phyloP scores from a whole-genome alignment of 2,329 filamentous ascomycete species.

The Trichoderma polysporum region DNA sequence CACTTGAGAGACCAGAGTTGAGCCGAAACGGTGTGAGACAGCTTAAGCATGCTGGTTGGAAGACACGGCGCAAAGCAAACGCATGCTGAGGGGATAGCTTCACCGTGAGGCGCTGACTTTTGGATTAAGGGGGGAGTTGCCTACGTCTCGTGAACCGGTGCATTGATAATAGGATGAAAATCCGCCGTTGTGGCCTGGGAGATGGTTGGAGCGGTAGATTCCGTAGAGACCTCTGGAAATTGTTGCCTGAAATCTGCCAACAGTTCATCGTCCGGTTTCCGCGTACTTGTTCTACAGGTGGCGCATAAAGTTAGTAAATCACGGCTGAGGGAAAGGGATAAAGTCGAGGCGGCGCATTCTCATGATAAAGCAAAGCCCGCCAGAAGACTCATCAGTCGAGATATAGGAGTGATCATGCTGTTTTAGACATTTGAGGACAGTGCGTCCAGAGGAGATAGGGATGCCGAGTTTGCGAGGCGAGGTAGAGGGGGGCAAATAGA shows the following conservation, averaged over 20 bases:
- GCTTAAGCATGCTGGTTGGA: background rate
- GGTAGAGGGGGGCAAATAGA: background rate
- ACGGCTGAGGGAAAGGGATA: background rate
- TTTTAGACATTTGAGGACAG: background rate
- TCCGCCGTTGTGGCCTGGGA: conserved; percentile 34
- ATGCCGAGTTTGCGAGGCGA: background rate
- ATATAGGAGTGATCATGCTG: background rate
- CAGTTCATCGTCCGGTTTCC: conserved; percentile 81
- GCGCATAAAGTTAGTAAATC: background rate
- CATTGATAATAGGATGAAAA: conserved; percentile 24
- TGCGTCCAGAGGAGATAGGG: background rate
- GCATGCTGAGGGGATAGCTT: background rate
- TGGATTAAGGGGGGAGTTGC: background rate
- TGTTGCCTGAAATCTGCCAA: conserved; percentile 78
- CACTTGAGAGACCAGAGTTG: background rate
- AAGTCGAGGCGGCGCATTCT: background rate
- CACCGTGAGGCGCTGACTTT: background rate
- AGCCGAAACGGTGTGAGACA: background rate
- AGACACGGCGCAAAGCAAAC: background rate
- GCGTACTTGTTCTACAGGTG: conserved; percentile 64
- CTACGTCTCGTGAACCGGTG: conserved; percentile 32
- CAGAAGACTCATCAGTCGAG: background rate
- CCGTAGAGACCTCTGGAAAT: conserved; percentile 70
- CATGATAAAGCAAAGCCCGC: background rate
- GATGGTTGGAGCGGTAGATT: conserved; percentile 43